A percentile compares a stretch with the other conserved stretches of the same genome.
Evolutionary conservation across 257 asterid genomes (phyloP).

Genomic region (Plantago major): DNA sequence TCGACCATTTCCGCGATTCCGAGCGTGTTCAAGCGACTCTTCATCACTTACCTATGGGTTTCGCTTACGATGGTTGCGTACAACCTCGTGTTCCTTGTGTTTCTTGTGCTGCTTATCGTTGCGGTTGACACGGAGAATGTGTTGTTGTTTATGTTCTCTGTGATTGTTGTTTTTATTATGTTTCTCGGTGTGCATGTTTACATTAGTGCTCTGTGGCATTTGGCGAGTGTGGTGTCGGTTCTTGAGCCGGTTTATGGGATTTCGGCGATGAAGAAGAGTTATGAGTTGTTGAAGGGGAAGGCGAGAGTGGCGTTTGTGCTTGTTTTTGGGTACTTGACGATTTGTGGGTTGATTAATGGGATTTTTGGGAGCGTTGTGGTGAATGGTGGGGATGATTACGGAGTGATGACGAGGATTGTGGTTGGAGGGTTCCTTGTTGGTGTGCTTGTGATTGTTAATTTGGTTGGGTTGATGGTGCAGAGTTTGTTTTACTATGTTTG

Average conservation of each 20-base stretch:
- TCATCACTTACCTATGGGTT: constrained; percentile 79
- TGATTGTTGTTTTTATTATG: constrained; percentile 49
- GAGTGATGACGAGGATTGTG: constrained; percentile 60
- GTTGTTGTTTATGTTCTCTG: constrained; percentile 46
- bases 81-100: constrained; percentile 53
- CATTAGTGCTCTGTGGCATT: constrained; percentile 87
- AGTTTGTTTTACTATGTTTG: constrained; percentile 94
- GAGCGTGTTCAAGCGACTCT: constrained; percentile 65
- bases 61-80: constrained; percentile 58
- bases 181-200: constrained; percentile 80
- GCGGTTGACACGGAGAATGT: constrained; percentile 62
- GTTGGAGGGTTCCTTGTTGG: constrained; percentile 93
- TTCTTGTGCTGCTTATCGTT: constrained; percentile 54
- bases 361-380: constrained; percentile 70
- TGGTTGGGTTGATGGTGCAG: constrained; percentile 82
- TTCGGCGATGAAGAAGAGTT: constrained; percentile 76
- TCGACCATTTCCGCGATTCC: constrained; percentile 81
- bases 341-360: constrained; percentile 60
- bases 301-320: constrained; percentile 49
- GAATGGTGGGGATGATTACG: constrained; percentile 65
- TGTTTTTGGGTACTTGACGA: constrained; percentile 59
- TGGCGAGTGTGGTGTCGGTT: constrained; percentile 88
- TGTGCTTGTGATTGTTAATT: constrained; percentile 74
- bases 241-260: constrained; percentile 69
- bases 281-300: constrained; percentile 62